Conservation (phyloP, 441 rosid genomes). For the Cnidoscolus chayamansa region DNA sequence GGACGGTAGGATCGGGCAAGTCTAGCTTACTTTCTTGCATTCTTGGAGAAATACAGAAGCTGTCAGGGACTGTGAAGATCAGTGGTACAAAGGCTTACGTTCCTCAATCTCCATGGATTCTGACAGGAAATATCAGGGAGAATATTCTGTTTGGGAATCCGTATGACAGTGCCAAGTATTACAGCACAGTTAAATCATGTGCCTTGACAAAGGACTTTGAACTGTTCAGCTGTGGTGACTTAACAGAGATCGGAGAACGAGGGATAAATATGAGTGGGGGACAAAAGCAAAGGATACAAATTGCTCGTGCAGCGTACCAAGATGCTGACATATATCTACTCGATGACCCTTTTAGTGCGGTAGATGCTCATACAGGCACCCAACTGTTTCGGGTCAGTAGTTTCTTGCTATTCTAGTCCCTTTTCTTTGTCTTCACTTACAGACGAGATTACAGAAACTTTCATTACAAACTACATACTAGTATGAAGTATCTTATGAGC, state of each 20-base stretch:
- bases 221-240: conserved; percentile 72
- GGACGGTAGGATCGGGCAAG: conserved; percentile 95
- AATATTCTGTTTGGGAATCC: conserved; percentile 83
- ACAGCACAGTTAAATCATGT: conserved; percentile 69
- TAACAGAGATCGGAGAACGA: conserved; percentile 95
- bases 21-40: conserved; percentile 85
- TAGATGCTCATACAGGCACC: conserved; percentile 96
- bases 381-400: conserved; percentile 71
- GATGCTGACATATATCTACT: conserved; percentile 91
- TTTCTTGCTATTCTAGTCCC: neutral
- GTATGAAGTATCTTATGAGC: neutral
- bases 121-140: conserved; percentile 80
- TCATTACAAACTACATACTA: neutral
- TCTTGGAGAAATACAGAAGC: conserved; percentile 81
- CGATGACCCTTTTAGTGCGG: conserved; percentile 98
- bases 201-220: conserved; percentile 83
- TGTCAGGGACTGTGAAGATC: conserved; percentile 67
- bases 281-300: conserved; percentile 96
- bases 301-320: conserved; percentile 93
- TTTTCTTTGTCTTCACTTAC: neutral
- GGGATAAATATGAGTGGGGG: conserved; percentile 99
- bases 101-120: conserved; percentile 93
- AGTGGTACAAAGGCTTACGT: conserved; percentile 91
- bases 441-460: neutral
- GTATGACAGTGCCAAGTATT: conserved; percentile 52